A percentile compares a stretch with the other conserved stretches of the same genome.
Conservation (phyloP, 345 rosid genomes). For the Euphorbia lathyris region DNA sequence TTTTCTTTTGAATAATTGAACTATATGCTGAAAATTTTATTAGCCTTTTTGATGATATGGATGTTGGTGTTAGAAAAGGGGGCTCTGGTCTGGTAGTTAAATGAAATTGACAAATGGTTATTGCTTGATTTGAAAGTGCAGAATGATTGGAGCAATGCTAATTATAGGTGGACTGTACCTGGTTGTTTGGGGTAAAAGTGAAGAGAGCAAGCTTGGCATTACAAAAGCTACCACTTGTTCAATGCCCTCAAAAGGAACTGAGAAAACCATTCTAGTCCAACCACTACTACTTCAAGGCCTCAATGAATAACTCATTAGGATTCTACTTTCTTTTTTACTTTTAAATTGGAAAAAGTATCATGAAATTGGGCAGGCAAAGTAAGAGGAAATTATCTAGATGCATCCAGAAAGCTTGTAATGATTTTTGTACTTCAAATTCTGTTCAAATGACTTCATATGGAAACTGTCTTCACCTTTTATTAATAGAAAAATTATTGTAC, state of each 20-base stretch:
- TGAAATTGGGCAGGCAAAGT: no score
- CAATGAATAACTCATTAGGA: constrained; percentile 1
- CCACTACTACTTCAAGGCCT: constrained; percentile 37
- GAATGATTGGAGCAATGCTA: constrained; percentile 53
- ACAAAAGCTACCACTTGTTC: constrained; percentile 11
- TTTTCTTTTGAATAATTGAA: neutral
- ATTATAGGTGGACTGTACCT: constrained; percentile 54
- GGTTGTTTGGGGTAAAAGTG: constrained; percentile 59
- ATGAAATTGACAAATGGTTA: neutral
- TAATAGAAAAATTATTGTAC: no score
- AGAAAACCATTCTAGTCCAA: constrained; percentile 24
- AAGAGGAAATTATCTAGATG: no score
- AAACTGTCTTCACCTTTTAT: no score
- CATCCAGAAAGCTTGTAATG: no score
- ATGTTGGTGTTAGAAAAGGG: neutral
- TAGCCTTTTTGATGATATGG: no score
- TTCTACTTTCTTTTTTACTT: no score
- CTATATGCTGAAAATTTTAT: no score
- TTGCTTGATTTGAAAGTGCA: constrained; percentile 22
- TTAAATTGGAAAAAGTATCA: no score
- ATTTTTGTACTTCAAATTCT: no score
- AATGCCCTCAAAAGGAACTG: constrained; percentile 15
- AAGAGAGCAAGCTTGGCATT: constrained; percentile 38
- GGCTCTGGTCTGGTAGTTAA: neutral
- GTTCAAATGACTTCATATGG: no score